Percentiles rank a stretch among this genome's conserved stretches.
Conservation (phyloP, 192 early-diverging fungal genomes). For the Chytriomyces confervae region DNA sequence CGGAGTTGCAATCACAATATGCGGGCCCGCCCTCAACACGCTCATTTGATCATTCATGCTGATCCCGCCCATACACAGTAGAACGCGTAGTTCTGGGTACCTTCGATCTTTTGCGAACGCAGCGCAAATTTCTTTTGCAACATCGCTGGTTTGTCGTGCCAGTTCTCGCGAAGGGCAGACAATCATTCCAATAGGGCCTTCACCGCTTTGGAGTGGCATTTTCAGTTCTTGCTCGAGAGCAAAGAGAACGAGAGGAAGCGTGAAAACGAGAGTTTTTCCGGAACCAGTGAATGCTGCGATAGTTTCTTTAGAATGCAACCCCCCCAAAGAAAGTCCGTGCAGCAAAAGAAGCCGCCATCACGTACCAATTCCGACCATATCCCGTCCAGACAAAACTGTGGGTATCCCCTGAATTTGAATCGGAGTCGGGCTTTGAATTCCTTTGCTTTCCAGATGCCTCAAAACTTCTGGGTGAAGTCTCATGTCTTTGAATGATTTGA, state of each 20-base stretch:
- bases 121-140: slow-evolving; percentile 68
- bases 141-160: slow-evolving; percentile 91
- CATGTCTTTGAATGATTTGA: slow-evolving; percentile 73
- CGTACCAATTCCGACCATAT: slow-evolving; percentile 87
- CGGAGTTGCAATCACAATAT: slow-evolving; percentile 96
- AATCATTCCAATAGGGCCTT: slow-evolving; percentile 94
- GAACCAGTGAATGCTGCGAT: slow-evolving; percentile 89
- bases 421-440: slow-evolving; percentile 88
- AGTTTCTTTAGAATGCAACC: slow-evolving; percentile 30
- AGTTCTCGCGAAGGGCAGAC: slow-evolving; percentile 96
- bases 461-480: slow-evolving; percentile 80
- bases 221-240: slow-evolving; percentile 92
- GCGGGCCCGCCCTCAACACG: slow-evolving; percentile 76
- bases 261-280: slow-evolving; percentile 94
- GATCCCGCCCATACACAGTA: slow-evolving; percentile 95
- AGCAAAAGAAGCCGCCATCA: not conserved
- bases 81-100: slow-evolving; percentile 74
- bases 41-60: slow-evolving; percentile 86
- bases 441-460: slow-evolving; percentile 77
- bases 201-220: slow-evolving; percentile 79
- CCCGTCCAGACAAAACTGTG: slow-evolving; percentile 84
- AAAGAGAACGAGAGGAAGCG: slow-evolving; percentile 88
- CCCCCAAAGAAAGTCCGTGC: too few species aligned
- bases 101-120: slow-evolving; percentile 61
- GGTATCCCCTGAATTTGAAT: slow-evolving; percentile 99